Conservation (phyloP, 768 basidiomycete genomes). For the Amanita pallidorosea region DNA sequence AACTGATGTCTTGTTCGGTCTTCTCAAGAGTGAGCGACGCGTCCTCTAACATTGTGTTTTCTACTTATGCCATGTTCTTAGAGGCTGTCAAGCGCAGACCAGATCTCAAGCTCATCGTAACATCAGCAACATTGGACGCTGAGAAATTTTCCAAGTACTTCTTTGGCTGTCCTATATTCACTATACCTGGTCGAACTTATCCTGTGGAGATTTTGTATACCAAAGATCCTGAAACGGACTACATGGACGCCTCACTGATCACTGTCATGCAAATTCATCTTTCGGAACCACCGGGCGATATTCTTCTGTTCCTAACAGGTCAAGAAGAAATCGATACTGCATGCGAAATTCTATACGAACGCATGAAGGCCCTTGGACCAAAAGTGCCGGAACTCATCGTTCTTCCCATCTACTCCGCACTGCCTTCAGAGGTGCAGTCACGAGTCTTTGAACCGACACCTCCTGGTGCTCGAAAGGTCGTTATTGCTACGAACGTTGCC, state of each 20-base stretch:
- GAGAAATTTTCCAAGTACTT: conserved; percentile 99
- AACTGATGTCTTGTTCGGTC: conserved; percentile 96
- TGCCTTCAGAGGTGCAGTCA: conserved; percentile 97
- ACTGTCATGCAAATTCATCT: conserved; percentile 99
- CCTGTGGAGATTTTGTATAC: conserved; percentile 98
- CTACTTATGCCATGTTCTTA: conserved; percentile 22
- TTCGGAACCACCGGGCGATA: conserved; percentile 93
- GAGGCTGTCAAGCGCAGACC: conserved; percentile 92
- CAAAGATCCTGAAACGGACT: conserved; percentile 96
- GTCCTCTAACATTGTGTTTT: background rate
- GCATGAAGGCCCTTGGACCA: conserved; percentile 98
- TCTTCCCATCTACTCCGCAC: conserved; percentile 94
- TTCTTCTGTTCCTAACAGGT: conserved; percentile 95
- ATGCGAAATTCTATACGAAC: conserved; percentile 94
- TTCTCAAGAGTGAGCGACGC: conserved; percentile 71
- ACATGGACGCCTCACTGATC: conserved; percentile 95
- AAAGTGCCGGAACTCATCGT: conserved; percentile 97
- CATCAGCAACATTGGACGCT: conserved; percentile 97
- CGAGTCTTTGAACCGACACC: conserved; percentile 97
- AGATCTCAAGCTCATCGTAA: conserved; percentile 96
- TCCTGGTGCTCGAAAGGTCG: conserved; percentile 96
- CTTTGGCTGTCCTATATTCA: conserved; percentile 97
- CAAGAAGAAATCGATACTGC: conserved; percentile 98
- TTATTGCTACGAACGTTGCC: conserved; percentile 98
- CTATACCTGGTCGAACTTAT: conserved; percentile 98